Base-by-base conservation (phyloP, 2,329 filamentous ascomycete genomes). In the Nemania sp. region DNA sequence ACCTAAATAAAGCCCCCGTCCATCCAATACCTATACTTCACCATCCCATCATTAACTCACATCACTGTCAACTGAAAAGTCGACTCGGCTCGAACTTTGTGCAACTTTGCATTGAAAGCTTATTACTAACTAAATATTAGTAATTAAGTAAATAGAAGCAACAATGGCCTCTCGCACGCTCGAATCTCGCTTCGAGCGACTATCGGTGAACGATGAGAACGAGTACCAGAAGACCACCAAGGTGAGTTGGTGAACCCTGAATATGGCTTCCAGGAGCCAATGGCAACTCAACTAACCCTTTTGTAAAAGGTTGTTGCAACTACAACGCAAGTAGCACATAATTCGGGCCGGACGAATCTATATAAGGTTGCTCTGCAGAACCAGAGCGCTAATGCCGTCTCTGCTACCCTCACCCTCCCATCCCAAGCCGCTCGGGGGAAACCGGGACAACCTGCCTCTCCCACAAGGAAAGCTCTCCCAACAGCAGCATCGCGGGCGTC, bases 181-280 rank as follows among this genome's bases (percentile, higher is more conserved):
- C 54, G 95, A 98, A 83, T 86, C 92, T 81, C 92, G 93, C 75
- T 93, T 98, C 77, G 94, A 97, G 89, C 91, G 90, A 80, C 88
- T 98, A 82, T 91, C 92, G 22, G 93, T 98, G 70, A 91, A 92
- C 75, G 94, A 98, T 77, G 94, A 97, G 81, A 97, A 95, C 77
- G 91, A 93, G 27, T 90, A 92, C 79, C 85, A 88, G 73, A 97
- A 97, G 82, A 81, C 88, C 82, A 81, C 88, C 69, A 97, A 97
- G 89, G 69, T 71, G 32, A 32, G 94, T 95, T 84, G 65, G 78
- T 71, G 76, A 7, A 24, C 5, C 15, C 18, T 7, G 10, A 18
- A 29, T 11, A 41, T 41, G 35, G 6, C 13, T 13, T 32, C 8
- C 8, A 13, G 11, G 8, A 35, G 35, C 7, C 27, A 7, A 24